A percentile compares a stretch with the other conserved stretches of the same genome.
These are phyloP conservation scores for Huntiella savannae DNA, from an alignment of 2,329 filamentous ascomycete genomes.

Conservation along the genomic window DNA sequence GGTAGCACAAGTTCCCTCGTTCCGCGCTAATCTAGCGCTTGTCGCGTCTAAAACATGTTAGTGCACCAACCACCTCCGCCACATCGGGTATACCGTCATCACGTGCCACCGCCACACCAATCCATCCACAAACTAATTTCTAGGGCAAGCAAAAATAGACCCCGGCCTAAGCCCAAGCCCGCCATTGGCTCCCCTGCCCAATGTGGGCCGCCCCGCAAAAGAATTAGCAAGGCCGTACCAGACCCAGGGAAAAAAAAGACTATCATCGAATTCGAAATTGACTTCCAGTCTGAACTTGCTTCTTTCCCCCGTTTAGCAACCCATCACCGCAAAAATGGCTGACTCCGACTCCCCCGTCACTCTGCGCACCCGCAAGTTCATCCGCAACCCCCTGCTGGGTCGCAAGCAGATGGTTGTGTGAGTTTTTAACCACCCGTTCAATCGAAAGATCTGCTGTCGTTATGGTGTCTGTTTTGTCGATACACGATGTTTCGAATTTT, in stretches of 20 bases:
- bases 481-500: too few relatives aligned
- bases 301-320: slow-evolving; percentile 6
- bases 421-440: slow-evolving; percentile 25
- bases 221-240: background rate
- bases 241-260: background rate
- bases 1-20: too few relatives aligned
- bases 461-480: too few relatives aligned
- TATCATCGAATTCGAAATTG: slow-evolving; percentile 3
- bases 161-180: background rate
- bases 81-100: background rate
- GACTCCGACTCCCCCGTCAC: slow-evolving; percentile 61
- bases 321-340: slow-evolving; percentile 57
- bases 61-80: too few relatives aligned
- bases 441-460: background rate
- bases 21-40: too few relatives aligned
- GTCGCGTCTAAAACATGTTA: too few relatives aligned
- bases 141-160: background rate
- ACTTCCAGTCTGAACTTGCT: slow-evolving; percentile 2
- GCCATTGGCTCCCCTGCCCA: background rate
- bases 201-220: background rate
- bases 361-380: slow-evolving; percentile 98
- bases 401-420: slow-evolving; percentile 99
- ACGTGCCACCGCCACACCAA: background rate
- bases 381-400: slow-evolving; percentile 96
- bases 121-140: background rate